Conservation (phyloP, 495 filamentous ascomycete genomes). For the Daldinia concentrica region DNA sequence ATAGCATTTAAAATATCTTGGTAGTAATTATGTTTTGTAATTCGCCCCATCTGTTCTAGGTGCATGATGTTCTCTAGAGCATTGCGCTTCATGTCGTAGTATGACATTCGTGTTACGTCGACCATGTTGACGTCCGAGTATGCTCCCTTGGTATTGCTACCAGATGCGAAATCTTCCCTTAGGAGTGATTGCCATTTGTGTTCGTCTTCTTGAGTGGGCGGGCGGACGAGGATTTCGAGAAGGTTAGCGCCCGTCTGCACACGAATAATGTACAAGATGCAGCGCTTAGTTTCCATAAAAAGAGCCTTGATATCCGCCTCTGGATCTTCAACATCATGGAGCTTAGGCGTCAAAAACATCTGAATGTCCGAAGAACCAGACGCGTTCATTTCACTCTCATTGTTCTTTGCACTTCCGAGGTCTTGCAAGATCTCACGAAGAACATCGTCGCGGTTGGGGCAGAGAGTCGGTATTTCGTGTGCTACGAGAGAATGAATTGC, state of each 20-base stretch:
- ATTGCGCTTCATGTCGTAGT: conserved; percentile 89
- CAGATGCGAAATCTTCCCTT: conserved; percentile 79
- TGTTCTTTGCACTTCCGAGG: conserved; percentile 92
- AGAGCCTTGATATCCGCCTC: conserved; percentile 90
- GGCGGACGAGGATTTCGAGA: conserved; percentile 93
- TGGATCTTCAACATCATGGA: conserved; percentile 91
- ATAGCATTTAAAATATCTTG: conserved; percentile 97
- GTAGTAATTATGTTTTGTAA: conserved; percentile 91
- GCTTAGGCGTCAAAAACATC: conserved; percentile 88
- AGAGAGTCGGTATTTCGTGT: conserved; percentile 77
- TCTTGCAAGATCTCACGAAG: conserved; percentile 92
- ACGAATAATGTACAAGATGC: conserved; percentile 96
- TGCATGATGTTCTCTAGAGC: conserved; percentile 93
- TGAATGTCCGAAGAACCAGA: conserved; percentile 91
- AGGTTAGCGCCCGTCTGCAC: conserved; percentile 92
- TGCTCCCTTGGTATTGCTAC: conserved; percentile 76
- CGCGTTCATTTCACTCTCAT: conserved; percentile 89
- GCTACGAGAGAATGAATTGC: conserved; percentile 91
- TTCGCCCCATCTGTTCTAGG: conserved; percentile 83
- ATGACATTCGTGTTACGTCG: conserved; percentile 89
- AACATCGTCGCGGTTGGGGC: conserved; percentile 82
- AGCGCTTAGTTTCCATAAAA: conserved; percentile 98
- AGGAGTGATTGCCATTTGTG: conserved; percentile 85
- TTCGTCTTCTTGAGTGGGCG: conserved; percentile 86
- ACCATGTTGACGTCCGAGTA: conserved; percentile 92